These are phyloP conservation scores for Russula virescens DNA, from an alignment of 768 basidiomycete species.

Conservation along the genomic window DNA sequence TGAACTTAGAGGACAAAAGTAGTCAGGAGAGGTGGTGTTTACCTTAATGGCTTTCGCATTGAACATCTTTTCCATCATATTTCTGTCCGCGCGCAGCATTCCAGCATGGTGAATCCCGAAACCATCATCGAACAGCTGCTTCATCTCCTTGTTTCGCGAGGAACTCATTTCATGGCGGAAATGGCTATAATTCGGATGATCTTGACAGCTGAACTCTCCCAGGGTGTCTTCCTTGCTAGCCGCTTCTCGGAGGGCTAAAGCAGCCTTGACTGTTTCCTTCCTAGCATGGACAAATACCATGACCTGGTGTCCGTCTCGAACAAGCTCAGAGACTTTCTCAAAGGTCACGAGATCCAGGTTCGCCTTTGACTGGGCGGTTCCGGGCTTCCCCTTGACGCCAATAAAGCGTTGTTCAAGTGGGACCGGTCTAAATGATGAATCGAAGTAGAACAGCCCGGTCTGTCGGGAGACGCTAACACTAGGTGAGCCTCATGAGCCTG, in stretches of 20 bases:
- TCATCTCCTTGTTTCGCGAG: conserved; percentile 95
- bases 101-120: conserved; percentile 99
- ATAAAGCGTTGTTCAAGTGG: conserved; percentile 97
- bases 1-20: not conserved
- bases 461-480: conserved; percentile 69
- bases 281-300: conserved; percentile 99
- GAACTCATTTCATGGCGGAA: conserved; percentile 74
- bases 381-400: conserved; percentile 84
- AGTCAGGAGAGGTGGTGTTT: not conserved
- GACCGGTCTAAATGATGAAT: conserved; percentile 93
- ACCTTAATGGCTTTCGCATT: conserved; percentile 90
- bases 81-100: conserved; percentile 91
- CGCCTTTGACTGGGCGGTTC: conserved; percentile 62
- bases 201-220: conserved; percentile 76
- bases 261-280: conserved; percentile 95
- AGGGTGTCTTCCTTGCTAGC: conserved; percentile 61
- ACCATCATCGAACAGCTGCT: conserved; percentile 81
- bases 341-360: conserved; percentile 87
- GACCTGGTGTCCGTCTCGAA: conserved; percentile 91
- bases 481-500: conserved; percentile 7
- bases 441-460: conserved; percentile 93
- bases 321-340: conserved; percentile 84
- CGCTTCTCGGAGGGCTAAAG: conserved; percentile 71
- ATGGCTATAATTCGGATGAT: conserved; percentile 69
- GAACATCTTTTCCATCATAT: conserved; percentile 93